phyloP scores from a whole-genome alignment of 2,329 filamentous ascomycete species.

The Cladophialophora immunda region DNA sequence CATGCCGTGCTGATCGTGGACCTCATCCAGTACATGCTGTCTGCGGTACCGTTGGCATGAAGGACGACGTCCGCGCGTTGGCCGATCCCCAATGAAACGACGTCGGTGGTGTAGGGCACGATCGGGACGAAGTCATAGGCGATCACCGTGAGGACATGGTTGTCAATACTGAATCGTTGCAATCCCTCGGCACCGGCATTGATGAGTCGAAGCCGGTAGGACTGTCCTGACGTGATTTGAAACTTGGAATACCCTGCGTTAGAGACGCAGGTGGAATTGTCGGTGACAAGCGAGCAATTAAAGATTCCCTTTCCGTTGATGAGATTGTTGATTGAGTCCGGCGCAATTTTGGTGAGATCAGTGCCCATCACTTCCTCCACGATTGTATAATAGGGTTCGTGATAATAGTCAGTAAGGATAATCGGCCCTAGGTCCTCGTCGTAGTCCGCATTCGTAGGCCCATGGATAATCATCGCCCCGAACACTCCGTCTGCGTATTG shows the following conservation, averaged over 20 bases:
- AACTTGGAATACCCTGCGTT: slow-evolving; percentile 41
- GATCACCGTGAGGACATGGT: slow-evolving; percentile 50
- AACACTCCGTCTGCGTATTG: slow-evolving; percentile 43
- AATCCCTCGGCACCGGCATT: slow-evolving; percentile 49
- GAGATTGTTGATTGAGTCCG: slow-evolving; percentile 38
- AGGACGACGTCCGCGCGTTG: slow-evolving; percentile 54
- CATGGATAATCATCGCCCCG: slow-evolving; percentile 43
- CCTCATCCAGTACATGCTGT: slow-evolving; percentile 49
- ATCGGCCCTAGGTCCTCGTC: slow-evolving; percentile 39
- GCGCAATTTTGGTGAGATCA: slow-evolving; percentile 30
- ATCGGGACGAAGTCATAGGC: slow-evolving; percentile 55
- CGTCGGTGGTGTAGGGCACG: slow-evolving; percentile 63
- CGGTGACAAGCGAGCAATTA: slow-evolving; percentile 32
- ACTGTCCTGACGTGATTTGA: slow-evolving; percentile 46
- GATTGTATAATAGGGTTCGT: slow-evolving; percentile 34
- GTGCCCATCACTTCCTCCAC: slow-evolving; percentile 29
- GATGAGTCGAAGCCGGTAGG: slow-evolving; percentile 52
- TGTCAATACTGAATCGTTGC: slow-evolving; percentile 48
- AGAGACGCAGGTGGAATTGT: slow-evolving; percentile 29
- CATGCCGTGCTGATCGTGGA: slow-evolving; percentile 41
- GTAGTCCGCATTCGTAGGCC: slow-evolving; percentile 33
- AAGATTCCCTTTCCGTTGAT: slow-evolving; percentile 41
- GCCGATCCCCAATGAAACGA: slow-evolving; percentile 68
- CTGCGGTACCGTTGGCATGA: slow-evolving; percentile 41
- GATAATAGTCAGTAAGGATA: slow-evolving; percentile 39